phyloP scores from a whole-genome alignment of 495 filamentous ascomycete genomes.

The Xylaria bambusicola region DNA sequence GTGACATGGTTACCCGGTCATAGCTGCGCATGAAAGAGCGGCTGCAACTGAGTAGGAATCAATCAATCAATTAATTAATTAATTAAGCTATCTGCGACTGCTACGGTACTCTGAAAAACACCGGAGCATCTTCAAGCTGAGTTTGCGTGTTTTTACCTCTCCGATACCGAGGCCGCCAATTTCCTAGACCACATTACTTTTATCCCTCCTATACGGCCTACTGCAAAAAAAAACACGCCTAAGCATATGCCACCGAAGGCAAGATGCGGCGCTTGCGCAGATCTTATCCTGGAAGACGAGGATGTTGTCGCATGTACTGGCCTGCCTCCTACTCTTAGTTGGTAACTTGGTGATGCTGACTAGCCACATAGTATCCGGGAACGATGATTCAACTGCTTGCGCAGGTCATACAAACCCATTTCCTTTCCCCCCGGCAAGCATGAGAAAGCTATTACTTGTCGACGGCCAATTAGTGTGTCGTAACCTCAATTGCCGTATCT shows the following conservation, averaged over 20 bases:
- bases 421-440: neutral
- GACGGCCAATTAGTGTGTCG: neutral
- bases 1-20: too few species aligned
- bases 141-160: too few species aligned
- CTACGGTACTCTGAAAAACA: too few species aligned
- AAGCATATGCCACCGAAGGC: neutral
- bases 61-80: too few species aligned
- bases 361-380: neutral
- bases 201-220: too few species aligned
- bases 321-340: neutral
- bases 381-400: neutral
- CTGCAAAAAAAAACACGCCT: neutral
- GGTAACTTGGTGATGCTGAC: neutral
- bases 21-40: too few species aligned
- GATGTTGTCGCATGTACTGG: neutral
- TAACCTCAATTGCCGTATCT: neutral
- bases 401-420: neutral
- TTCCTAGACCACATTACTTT: too few species aligned
- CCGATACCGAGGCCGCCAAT: too few species aligned
- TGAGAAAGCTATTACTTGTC: neutral
- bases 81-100: too few species aligned
- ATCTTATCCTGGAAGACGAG: neutral
- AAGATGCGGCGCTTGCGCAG: neutral
- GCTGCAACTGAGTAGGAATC: too few species aligned
- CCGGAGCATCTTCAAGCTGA: too few species aligned